phyloP scores from a whole-genome alignment of 805 yeast species.

The Jamesozyma rosinii region DNA sequence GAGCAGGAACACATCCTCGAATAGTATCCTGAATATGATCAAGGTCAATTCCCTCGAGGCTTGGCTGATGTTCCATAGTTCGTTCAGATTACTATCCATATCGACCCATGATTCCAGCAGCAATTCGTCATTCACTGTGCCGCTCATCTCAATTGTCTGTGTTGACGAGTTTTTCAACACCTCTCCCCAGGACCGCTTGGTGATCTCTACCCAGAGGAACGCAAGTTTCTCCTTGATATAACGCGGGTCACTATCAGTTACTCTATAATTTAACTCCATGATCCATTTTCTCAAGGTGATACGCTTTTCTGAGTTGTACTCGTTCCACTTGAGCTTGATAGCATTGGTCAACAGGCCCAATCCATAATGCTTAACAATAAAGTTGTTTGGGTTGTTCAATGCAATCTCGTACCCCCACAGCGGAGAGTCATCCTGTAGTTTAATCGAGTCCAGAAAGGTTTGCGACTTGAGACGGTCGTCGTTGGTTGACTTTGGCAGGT shows the following conservation, averaged over 20 bases:
- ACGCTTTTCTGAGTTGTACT: constrained; percentile 50
- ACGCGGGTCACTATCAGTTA: constrained; percentile 66
- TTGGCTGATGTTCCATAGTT: constrained; percentile 59
- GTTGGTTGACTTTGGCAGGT: constrained; percentile 56
- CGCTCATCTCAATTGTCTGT: constrained; percentile 9
- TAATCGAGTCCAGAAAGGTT: constrained; percentile 64
- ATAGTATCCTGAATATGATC: constrained; percentile 71
- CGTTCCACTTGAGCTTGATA: constrained; percentile 44
- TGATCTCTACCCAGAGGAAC: constrained; percentile 81
- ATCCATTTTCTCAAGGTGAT: constrained; percentile 76
- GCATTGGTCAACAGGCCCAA: constrained; percentile 69
- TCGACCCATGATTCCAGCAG: constrained; percentile 66
- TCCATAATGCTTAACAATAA: constrained; percentile 83
- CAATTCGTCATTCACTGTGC: constrained; percentile 33
- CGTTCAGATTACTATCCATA: constrained; percentile 72
- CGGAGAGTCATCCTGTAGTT: constrained; percentile 74
- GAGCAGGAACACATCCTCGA: constrained; percentile 84
- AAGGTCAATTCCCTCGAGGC: constrained; percentile 68
- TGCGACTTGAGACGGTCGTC: constrained; percentile 49
- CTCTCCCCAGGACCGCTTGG: constrained; percentile 86
- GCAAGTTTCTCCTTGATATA: constrained; percentile 85
- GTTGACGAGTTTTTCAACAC: constrained; percentile 34
- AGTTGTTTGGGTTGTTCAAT: constrained; percentile 46
- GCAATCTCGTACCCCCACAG: constrained; percentile 87
- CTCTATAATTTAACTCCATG: constrained; percentile 59